A percentile compares a stretch with the other conserved stretches of the same genome.
Conservation (phyloP, 129 eudicot genomes). For the Flaveria ramosissima region DNA sequence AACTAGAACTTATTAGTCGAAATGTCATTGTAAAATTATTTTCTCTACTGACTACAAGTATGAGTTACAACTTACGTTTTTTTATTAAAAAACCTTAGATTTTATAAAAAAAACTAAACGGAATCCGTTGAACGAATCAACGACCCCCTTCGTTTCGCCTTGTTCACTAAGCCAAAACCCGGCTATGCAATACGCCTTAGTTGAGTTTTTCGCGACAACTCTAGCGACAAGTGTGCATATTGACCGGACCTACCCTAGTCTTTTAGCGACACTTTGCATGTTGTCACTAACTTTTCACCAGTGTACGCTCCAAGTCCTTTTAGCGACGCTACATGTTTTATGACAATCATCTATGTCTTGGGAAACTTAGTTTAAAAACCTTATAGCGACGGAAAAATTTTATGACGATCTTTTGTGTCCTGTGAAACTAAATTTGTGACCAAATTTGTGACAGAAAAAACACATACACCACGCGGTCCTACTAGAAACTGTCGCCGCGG, state of each 20-base stretch:
- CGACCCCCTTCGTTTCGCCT: no score
- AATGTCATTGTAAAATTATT: no score
- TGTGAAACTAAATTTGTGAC: background rate
- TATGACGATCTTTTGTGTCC: background rate
- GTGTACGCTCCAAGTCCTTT: background rate
- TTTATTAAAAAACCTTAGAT: no score
- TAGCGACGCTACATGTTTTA: background rate
- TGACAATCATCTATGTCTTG: no score
- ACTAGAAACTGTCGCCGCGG: constrained; percentile 61
- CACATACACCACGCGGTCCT: constrained; percentile 57
- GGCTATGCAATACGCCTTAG: background rate
- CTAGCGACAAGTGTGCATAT: no score
- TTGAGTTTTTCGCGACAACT: background rate
- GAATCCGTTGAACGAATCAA: no score
- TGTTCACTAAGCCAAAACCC: background rate
- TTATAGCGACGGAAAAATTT: background rate
- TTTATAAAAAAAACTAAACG: no score
- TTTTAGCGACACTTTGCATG: background rate
- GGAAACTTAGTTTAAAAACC: no score
- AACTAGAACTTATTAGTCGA: no score
- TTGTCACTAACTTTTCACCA: background rate
- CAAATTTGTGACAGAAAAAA: constrained; percentile 34
- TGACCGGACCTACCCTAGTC: no score
- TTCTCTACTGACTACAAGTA: no score
- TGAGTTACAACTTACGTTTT: no score